Base-by-base conservation (phyloP, 805 yeast species). In the Candida khao-thaluensis region DNA sequence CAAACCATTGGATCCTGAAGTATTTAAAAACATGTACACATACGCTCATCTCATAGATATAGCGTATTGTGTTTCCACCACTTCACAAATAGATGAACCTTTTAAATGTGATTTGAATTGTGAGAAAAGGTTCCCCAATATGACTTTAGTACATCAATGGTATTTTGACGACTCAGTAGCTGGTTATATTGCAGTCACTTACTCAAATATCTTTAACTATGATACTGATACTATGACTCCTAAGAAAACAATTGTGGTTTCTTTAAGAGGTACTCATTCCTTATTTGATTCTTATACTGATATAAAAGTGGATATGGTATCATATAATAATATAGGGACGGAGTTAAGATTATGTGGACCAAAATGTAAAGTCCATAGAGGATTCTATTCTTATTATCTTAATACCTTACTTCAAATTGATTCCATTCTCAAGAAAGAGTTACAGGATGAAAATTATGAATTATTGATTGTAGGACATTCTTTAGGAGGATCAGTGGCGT, bases 181-280 rank as follows among this genome's bases (percentile, higher is more conserved):
- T 33, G 73, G 73, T 6, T 68, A 64, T 44, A 60, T 68, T 26
- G 70, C 71, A 2, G 50, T 52, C 12, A 61, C 71, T 3, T 38
- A 50, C 23, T 35, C 54, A 15, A 47, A 58, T 33, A 45, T 66
- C 7, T 58, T 62, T 45, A 30, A 50, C 18, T 45, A 51, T 34
- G 40, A 50, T 5, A 47, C 39, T 8, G 39, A 42, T 3, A 24
- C 31, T 2, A 5, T 28, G 1, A 3, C 14, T 5, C 50, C 49
- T 5, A 55, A 50, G 27, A 58, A 58, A 38, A 61, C 66, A 0
- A 44, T 71, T 4, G 51, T 60, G 9, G 45, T 71, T 0, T 58
- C 72, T 1, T 52, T 70, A 14, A 50, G 76, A 35, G 76, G 76
- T 1, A 70, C 75, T 2, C 47, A 68, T n/a, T 68, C 74, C 0